Base-by-base conservation (phyloP, 768 basidiomycete species). In the Lactarius sp. region DNA sequence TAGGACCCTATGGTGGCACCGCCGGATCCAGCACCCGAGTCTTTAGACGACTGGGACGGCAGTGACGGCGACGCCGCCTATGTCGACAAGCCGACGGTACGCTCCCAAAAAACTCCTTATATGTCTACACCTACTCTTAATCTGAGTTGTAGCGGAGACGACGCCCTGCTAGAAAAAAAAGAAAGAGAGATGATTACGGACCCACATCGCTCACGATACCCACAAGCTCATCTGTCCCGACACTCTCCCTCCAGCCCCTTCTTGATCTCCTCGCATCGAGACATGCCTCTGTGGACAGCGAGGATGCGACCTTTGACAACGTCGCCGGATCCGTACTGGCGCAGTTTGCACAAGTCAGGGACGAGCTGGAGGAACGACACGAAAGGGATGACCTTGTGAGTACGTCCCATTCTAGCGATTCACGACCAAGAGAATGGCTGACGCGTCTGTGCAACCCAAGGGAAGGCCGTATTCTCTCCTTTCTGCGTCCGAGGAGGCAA, bases 401-500 rank as follows among this genome's bases (percentile, higher is more conserved):
- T 46, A 16, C 16, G 27, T 33, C 6, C 50, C 50, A 8, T 50
- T 20, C 20, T 18, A 14, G n/a, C 12, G 0, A n/a, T 16, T 10
- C 16, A 33, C 36, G 13, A 39, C 31, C 5, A 27, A 22, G 16
- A 22, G 36, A 10, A 51, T 33, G 12, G 36, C 36, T 59, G n/a
- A 63, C 36, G 22, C 13, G 6, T 27, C 46, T 14, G 6, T 18
- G 5, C 8, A 6, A 37, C 16, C 7, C 14, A 13, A 68, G 66
- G 68, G 68, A 27, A 57, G 66, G n/a, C 62, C 56, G 13, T 66
- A 67, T 39, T 60, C 47, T n/a, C 56, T 61, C 20, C 62, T 68
- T 31, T 68, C 68, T 34, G 42, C 52, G 4, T 54, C 59, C 2
- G 66, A 68, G n/a, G 55, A 61, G 18, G 44, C 39, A 13, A 41